A percentile compares a stretch with the other conserved stretches of the same genome.
These are phyloP conservation scores for Corinectria fuckeliana DNA, from an alignment of 2,329 filamentous ascomycete genomes.

Conservation along the genomic window DNA sequence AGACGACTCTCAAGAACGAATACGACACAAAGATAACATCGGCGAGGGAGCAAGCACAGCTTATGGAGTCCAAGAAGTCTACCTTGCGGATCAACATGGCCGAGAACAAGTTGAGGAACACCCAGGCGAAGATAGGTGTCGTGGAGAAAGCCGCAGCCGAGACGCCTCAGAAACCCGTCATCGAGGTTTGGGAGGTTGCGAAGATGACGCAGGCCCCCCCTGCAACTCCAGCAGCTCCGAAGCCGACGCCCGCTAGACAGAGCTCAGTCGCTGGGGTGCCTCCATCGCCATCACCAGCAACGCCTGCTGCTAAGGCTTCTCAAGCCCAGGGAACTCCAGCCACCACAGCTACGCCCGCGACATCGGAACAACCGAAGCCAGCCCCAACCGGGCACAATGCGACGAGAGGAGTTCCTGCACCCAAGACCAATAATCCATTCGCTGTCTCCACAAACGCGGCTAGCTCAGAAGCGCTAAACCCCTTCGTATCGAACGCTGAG, in stretches of 20 bases:
- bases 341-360: slow-evolving; percentile 26
- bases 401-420: slow-evolving; percentile 29
- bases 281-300: slow-evolving; percentile 33
- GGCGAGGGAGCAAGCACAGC: slow-evolving; percentile 68
- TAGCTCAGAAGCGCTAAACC: slow-evolving; percentile 33
- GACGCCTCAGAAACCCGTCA: slow-evolving; percentile 82
- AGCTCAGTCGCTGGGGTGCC: slow-evolving; percentile 29
- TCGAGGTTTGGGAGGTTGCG: slow-evolving; percentile 84
- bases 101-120: slow-evolving; percentile 69
- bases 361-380: slow-evolving; percentile 21
- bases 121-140: slow-evolving; percentile 75
- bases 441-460: slow-evolving; percentile 31
- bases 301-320: slow-evolving; percentile 21
- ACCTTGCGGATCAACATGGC: slow-evolving; percentile 79
- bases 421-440: slow-evolving; percentile 43
- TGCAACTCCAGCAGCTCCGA: slow-evolving; percentile 31
- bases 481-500: slow-evolving; percentile 37
- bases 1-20: slow-evolving; percentile 56
- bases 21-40: slow-evolving; percentile 60
- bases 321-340: slow-evolving; percentile 18
- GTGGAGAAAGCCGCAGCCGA: slow-evolving; percentile 84
- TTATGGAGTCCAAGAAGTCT: slow-evolving; percentile 77
- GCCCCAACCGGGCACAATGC: slow-evolving; percentile 23
- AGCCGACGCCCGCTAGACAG: slow-evolving; percentile 34
- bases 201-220: slow-evolving; percentile 57